Evolutionary conservation across 495 filamentous ascomycete genomes (phyloP), one percentile per base, ranked within the genome.

Genomic region (Penicillium soppii): DNA sequence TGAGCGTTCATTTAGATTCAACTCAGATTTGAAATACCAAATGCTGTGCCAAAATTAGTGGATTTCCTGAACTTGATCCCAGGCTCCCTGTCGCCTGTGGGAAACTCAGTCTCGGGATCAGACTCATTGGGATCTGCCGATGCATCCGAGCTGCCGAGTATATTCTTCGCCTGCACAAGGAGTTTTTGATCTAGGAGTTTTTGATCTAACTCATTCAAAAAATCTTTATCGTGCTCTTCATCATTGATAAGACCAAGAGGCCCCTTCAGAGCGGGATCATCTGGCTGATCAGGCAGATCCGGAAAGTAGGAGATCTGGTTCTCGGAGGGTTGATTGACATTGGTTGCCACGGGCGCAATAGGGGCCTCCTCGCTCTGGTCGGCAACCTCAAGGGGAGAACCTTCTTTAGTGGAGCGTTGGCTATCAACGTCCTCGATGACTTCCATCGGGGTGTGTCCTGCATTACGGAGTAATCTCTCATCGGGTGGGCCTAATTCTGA

Each of bases 11-110:
- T 20, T 37, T 53, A 59, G 35, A 59, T 37, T 45, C 56, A 41
- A 38, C 62, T 53, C 22, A 38, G 52, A 36, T 53, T 57, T 15
- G 65, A 59, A 39, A 58, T 38, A 56, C 74, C 74, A 67, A 75
- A 77, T 7, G 71, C 74, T 20, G 71, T 74, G 32, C 83, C 83
- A 69, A 87, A 87, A 62, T 87, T 87, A 40, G 68, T 81, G n/a
- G 76, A 75, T 13, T 67, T 68, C 48, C 73, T 84, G 54, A 87
- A 68, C 61, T 77, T 84, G 32, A 85, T 65, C 30, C 79, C 77
- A 19, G 83, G 72, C 12, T 82, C 80, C 42, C 75, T 73, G n/a
- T 77, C 70, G 4, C 64, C 69, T 25, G 52, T 45, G 55, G 61
- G 46, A 12, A 53, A 16, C 26, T 71, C 68, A 21, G 47, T n/a